Percentiles rank a stretch among this genome's conserved stretches.
phyloP scores from a whole-genome alignment of 1,139 yeast species.

The Candida tetrigidarum region DNA sequence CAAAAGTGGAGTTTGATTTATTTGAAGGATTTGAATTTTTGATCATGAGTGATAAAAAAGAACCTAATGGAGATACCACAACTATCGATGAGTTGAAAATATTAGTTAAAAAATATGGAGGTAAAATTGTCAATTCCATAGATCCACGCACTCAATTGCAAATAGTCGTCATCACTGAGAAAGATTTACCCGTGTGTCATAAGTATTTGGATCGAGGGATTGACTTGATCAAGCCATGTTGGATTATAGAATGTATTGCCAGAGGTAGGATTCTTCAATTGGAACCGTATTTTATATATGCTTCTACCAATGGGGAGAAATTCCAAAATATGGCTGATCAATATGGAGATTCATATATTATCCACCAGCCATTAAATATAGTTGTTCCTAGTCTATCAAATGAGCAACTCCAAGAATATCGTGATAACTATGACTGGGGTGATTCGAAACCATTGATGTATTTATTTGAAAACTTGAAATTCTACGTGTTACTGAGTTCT shows the following conservation, averaged over 20 bases:
- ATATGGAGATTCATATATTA: slow-evolving; percentile 58
- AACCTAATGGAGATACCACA: slow-evolving; percentile 30
- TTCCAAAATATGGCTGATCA: slow-evolving; percentile 39
- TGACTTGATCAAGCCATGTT: slow-evolving; percentile 67
- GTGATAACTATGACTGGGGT: slow-evolving; percentile 17
- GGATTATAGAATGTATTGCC: slow-evolving; percentile 72
- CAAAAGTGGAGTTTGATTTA: slow-evolving; percentile 23
- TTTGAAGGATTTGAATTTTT: slow-evolving; percentile 33
- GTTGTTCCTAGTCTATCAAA: slow-evolving; percentile 9
- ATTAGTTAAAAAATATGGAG: slow-evolving; percentile 56
- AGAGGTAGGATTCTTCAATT: slow-evolving; percentile 47
- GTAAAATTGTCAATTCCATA: slow-evolving; percentile 31
- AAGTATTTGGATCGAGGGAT: slow-evolving; percentile 49
- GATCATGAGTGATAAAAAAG: slow-evolving; percentile 47
- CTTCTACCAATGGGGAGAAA: slow-evolving; percentile 19
- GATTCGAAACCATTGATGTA: slow-evolving; percentile 22
- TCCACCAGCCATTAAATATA: slow-evolving; percentile 22
- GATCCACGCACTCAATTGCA: slow-evolving; percentile 19
- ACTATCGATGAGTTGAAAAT: slow-evolving; percentile 37
- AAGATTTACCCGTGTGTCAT: slow-evolving; percentile 47
- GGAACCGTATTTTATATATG: slow-evolving; percentile 63
- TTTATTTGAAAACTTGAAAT: slow-evolving; percentile 26
- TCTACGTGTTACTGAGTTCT: slow-evolving; percentile 25
- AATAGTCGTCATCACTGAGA: slow-evolving; percentile 52
- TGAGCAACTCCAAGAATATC: slow-evolving; percentile 8